Conservation (phyloP, 768 basidiomycete genomes). For the Pleurotus cornucopiae region DNA sequence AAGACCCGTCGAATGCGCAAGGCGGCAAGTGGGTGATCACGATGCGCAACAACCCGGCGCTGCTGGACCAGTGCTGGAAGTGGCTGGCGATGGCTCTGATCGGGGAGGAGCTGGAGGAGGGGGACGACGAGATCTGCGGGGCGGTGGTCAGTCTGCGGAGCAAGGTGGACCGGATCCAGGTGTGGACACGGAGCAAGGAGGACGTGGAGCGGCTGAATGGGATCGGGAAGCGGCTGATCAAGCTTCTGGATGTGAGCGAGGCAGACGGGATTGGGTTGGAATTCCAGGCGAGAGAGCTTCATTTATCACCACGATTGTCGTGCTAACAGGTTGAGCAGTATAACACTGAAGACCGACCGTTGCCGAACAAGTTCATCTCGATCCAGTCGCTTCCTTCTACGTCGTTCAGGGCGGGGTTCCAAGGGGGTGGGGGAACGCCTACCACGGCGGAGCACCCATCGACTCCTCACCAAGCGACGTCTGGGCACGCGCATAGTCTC, state of each 20-base stretch:
- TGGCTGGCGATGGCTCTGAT: conserved; percentile 92
- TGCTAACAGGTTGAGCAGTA: conserved; percentile 38
- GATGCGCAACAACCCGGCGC: conserved; percentile 76
- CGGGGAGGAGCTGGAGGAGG: conserved; percentile 71
- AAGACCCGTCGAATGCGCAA: conserved; percentile 85
- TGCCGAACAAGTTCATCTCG: conserved; percentile 76
- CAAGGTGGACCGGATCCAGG: conserved; percentile 86
- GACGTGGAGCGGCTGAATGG: conserved; percentile 82
- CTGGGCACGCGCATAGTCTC: conserved; percentile 9
- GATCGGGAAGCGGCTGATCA: conserved; percentile 80
- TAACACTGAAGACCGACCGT: conserved; percentile 84
- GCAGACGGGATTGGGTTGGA: conserved; percentile 83
- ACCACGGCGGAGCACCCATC: conserved; percentile 21
- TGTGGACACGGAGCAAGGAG: conserved; percentile 86
- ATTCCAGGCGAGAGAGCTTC: conserved; percentile 64
- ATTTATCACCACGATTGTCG: not conserved
- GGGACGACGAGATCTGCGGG: conserved; percentile 71
- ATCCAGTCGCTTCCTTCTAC: conserved; percentile 69
- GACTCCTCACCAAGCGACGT: conserved; percentile 14
- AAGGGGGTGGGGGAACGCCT: conserved; percentile 18
- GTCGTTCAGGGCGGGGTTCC: conserved; percentile 66
- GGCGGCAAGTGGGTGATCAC: conserved; percentile 96
- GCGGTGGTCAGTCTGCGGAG: conserved; percentile 84
- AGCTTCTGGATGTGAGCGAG: conserved; percentile 80
- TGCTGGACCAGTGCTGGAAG: conserved; percentile 86